Conservation (phyloP, 768 basidiomycete species). For the Naganishia onofrii region DNA sequence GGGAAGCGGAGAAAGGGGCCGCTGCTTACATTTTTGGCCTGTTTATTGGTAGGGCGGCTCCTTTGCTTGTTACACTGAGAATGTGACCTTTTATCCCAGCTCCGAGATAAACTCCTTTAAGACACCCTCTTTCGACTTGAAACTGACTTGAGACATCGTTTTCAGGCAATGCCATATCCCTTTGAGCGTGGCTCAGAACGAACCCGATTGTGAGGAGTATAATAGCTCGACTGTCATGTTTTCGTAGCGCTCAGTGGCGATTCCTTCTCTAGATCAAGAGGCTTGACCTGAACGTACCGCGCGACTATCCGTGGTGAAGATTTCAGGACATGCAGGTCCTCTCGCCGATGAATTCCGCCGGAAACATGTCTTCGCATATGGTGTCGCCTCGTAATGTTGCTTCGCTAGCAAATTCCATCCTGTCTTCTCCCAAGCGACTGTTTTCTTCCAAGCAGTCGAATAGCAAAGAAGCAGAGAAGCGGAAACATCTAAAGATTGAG, state of each 20-base stretch:
- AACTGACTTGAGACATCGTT: background rate
- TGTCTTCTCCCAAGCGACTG: background rate
- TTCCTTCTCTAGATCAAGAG: background rate
- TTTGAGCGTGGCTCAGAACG: background rate
- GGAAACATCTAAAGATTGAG: conserved; percentile 25
- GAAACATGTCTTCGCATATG: background rate
- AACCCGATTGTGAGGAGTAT: background rate
- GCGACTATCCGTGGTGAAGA: background rate
- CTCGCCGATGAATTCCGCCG: background rate
- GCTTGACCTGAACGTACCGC: background rate
- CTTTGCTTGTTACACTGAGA: background rate
- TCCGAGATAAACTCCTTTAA: conserved; percentile 2
- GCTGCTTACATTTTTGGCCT: background rate
- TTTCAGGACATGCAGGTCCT: background rate
- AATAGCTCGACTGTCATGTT: background rate
- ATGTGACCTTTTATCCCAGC: background rate
- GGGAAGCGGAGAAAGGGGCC: background rate
- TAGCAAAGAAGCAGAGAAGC: conserved; percentile 6
- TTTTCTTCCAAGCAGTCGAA: background rate
- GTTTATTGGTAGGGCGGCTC: background rate
- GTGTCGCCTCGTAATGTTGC: background rate
- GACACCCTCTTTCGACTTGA: background rate
- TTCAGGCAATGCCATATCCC: background rate
- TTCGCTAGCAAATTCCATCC: background rate
- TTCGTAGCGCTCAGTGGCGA: background rate